These are phyloP conservation scores for Saccharomyces hybrid DNA, from an alignment of 1,139 yeast species.

Conservation along the genomic window DNA sequence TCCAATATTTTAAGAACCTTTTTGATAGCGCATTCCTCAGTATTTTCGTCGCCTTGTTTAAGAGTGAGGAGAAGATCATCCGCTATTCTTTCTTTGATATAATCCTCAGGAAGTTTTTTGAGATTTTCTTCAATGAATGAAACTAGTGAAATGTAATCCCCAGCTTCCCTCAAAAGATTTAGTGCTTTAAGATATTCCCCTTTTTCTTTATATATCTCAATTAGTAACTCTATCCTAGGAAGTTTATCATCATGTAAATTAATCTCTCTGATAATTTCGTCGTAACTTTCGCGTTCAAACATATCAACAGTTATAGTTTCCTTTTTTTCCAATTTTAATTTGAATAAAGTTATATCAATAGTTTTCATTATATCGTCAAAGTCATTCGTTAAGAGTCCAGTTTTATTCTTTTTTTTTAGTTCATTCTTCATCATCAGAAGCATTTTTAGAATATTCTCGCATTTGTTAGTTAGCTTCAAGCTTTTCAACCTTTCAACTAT, in stretches of 20 bases:
- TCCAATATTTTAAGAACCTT: conserved; percentile 11
- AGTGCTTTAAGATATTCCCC: conserved; percentile 12
- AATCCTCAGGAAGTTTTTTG: conserved; percentile 10
- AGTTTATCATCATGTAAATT: conserved; percentile 5
- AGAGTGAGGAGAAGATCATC: conserved; percentile 15
- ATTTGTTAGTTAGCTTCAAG: conserved; percentile 24
- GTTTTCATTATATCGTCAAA: conserved; percentile 15
- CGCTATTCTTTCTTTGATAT: conserved; percentile 8
- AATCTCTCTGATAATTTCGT: conserved; percentile 14
- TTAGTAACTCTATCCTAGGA: conserved; percentile 10
- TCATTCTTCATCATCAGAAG: conserved; percentile 3
- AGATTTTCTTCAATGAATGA: conserved; percentile 10
- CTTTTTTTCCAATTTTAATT: conserved; percentile 2
- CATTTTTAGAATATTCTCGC: conserved; percentile 7
- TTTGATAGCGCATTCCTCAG: conserved; percentile 2
- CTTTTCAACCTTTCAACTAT: conserved; percentile 19
- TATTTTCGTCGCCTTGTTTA: conserved; percentile 2
- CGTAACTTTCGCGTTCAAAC: conserved; percentile 17
- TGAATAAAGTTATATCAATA: conserved; percentile 20
- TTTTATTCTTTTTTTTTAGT: conserved; percentile 5
- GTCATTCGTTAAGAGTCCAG: conserved; percentile 9
- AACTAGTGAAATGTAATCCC: conserved; percentile 8
- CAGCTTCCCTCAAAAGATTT: conserved; percentile 10
- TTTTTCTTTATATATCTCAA: conserved; percentile 14
- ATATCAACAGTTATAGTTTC: conserved; percentile 11